Conservation (phyloP, 768 basidiomycete species). For the Phlegmacium glaucopus region DNA sequence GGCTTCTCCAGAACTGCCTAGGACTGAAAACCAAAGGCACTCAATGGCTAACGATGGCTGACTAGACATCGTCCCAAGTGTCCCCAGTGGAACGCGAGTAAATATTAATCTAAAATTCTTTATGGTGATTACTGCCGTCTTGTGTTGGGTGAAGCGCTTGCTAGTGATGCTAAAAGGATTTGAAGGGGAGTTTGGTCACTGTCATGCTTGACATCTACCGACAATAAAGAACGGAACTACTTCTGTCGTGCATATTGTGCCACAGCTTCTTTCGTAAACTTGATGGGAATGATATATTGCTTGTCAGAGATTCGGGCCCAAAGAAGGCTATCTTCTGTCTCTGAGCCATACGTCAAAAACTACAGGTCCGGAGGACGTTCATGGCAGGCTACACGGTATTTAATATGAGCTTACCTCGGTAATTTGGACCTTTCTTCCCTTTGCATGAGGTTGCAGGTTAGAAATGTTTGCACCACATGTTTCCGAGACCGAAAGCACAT, state of each 20-base stretch:
- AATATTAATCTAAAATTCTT: conserved; percentile 49
- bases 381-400: background rate
- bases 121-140: conserved; percentile 45
- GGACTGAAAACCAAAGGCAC: conserved; percentile 37
- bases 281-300: conserved; percentile 43
- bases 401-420: conserved; percentile 38
- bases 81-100: conserved; percentile 46
- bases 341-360: conserved; percentile 52
- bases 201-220: background rate
- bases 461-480: conserved; percentile 44
- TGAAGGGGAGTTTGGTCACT: background rate
- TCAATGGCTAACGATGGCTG: conserved; percentile 49
- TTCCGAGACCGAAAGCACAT: conserved; percentile 49
- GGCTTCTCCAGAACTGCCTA: conserved; percentile 44
- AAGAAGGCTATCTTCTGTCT: conserved; percentile 37
- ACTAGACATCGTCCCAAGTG: conserved; percentile 32
- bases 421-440: conserved; percentile 55
- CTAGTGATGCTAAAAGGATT: conserved; percentile 10
- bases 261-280: conserved; percentile 52
- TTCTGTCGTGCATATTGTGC: conserved; percentile 36
- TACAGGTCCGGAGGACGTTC: conserved; percentile 20
- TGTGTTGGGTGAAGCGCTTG: conserved; percentile 40
- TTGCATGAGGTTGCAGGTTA: conserved; percentile 27
- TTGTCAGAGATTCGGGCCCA: conserved; percentile 70
- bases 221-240: conserved; percentile 4